Percentiles rank a stretch among this genome's conserved stretches.
These are phyloP conservation scores for Catenaria anguillulae DNA, from an alignment of 371 early-diverging fungal genomes.

Conservation along the genomic window DNA sequence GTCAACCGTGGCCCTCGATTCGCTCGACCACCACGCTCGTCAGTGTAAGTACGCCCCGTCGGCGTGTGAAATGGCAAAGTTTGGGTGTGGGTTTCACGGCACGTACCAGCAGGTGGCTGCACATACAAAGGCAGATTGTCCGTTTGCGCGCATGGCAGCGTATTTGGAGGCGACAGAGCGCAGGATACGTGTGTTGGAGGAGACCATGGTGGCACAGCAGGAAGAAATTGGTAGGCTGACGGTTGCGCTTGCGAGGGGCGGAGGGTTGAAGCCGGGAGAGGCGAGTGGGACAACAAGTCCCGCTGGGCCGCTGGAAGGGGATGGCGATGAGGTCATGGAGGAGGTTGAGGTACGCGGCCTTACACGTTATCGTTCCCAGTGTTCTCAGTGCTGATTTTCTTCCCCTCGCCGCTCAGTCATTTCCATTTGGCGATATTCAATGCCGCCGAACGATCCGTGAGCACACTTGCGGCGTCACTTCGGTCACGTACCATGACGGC, in stretches of 20 bases:
- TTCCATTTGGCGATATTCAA: slow-evolving; percentile 29
- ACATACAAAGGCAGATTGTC: neutral
- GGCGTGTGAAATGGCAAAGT: slow-evolving; percentile 22
- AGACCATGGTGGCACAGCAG: slow-evolving; percentile 19
- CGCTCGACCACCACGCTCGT: slow-evolving; percentile 24
- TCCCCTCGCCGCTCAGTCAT: slow-evolving; percentile 10
- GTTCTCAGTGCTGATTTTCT: too few relatives aligned
- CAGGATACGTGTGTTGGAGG: slow-evolving; percentile 25
- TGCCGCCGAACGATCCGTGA: slow-evolving; percentile 38
- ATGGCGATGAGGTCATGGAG: neutral
- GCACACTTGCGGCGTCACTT: slow-evolving; percentile 41
- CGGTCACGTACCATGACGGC: slow-evolving; percentile 30
- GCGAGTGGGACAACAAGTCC: neutral
- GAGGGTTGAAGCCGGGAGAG: neutral
- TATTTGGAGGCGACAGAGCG: slow-evolving; percentile 29
- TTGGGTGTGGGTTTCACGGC: slow-evolving; percentile 29
- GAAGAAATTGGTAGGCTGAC: slow-evolving; percentile 20
- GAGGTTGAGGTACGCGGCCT: neutral
- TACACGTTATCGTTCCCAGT: too few relatives aligned
- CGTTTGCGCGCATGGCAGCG: slow-evolving; percentile 2
- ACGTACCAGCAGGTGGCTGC: neutral
- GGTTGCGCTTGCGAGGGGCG: slow-evolving; percentile 8
- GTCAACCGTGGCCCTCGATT: slow-evolving; percentile 27
- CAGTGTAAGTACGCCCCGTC: slow-evolving; percentile 30
- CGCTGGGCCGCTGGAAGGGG: neutral